Evolutionary conservation across 78 protist genomes (phyloP).

Genomic region (Guillardia theta): DNA sequence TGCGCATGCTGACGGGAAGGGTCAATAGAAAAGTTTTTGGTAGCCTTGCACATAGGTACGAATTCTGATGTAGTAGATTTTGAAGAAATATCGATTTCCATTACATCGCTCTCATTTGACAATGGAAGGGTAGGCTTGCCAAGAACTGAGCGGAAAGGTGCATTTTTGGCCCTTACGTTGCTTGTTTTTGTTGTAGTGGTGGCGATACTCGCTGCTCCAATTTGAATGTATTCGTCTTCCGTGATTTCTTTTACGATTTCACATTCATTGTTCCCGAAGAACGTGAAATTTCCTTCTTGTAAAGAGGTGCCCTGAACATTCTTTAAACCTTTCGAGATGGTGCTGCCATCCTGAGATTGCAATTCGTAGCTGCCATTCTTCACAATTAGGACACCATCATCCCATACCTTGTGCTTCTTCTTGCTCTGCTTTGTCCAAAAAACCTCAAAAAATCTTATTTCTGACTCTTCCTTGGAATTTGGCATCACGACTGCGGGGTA

Average conservation of each 20-base stretch:
- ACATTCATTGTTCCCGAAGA: neutral
- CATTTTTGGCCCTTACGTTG: no score
- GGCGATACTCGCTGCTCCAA: neutral
- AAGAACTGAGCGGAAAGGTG: no score
- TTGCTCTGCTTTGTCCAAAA: neutral
- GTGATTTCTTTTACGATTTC: neutral
- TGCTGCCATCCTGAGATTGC: neutral
- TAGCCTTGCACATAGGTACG: neutral
- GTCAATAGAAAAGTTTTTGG: neutral
- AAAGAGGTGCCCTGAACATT: neutral
- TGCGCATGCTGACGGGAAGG: neutral
- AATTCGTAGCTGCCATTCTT: neutral
- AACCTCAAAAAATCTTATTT: neutral
- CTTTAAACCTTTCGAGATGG: no score
- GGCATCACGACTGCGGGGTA: no score
- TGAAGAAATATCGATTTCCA: no score
- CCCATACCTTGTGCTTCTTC: constrained; percentile 20
- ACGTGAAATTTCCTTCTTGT: neutral
- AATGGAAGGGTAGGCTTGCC: no score
- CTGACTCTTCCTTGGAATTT: neutral
- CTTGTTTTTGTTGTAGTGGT: no score
- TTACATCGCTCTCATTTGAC: no score
- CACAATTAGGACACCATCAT: neutral
- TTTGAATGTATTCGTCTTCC: neutral
- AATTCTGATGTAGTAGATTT: no score